Evolutionary conservation across 768 basidiomycete genomes (phyloP).

Genomic region (Xanthoconium purpureum): DNA sequence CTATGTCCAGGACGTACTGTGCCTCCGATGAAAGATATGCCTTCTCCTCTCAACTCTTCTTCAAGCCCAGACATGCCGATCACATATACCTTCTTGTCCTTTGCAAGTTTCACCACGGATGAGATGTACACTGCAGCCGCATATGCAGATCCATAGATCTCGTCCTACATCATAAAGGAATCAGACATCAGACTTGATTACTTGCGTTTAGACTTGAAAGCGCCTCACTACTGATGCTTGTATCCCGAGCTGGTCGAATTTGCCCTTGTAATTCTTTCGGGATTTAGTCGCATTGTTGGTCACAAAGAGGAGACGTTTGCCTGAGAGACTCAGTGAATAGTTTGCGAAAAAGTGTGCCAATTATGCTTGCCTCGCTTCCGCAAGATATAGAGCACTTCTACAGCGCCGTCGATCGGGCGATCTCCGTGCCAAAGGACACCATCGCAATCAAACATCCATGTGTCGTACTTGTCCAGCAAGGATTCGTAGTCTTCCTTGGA

Average conservation of each 20-base stretch:
- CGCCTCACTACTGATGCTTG: constrained; percentile 75
- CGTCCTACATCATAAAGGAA: constrained; percentile 57
- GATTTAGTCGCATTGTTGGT: constrained; percentile 98
- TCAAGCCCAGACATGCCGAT: constrained; percentile 91
- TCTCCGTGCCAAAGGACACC: constrained; percentile 93
- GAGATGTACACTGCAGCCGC: constrained; percentile 83
- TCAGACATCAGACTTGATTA: neutral
- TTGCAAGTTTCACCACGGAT: constrained; percentile 83
- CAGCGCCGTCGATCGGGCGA: constrained; percentile 70
- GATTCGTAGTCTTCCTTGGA: constrained; percentile 44
- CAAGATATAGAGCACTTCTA: constrained; percentile 70
- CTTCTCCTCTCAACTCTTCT: constrained; percentile 89
- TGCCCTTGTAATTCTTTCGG: constrained; percentile 78
- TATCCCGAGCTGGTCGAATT: constrained; percentile 88
- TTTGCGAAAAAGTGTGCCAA: constrained; percentile 4
- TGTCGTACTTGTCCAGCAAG: constrained; percentile 71
- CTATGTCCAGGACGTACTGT: constrained; percentile 52
- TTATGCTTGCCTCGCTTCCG: constrained; percentile 62
- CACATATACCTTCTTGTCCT: constrained; percentile 92
- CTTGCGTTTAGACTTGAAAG: neutral
- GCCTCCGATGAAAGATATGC: constrained; percentile 76
- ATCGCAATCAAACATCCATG: constrained; percentile 96
- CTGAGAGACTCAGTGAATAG: constrained; percentile 28
- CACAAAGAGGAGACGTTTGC: constrained; percentile 87
- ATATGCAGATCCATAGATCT: constrained; percentile 95